Evolutionary conservation across 1,139 yeast species (phyloP), one percentile per base, ranked within the genome.

Genomic region (Zhuliangozyma parablackwelliae): DNA sequence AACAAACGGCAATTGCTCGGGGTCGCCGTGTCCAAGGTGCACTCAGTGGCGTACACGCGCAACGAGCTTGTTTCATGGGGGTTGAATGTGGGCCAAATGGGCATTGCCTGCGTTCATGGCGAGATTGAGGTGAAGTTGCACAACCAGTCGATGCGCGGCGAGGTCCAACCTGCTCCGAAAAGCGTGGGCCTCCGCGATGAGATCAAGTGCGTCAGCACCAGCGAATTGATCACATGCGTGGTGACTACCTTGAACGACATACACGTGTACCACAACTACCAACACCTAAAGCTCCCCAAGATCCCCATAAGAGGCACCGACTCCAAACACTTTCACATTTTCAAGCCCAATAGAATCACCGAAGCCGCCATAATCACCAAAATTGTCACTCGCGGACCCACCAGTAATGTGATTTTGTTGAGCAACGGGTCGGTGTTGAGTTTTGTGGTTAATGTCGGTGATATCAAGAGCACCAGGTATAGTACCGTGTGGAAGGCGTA

Each of bases 21-120:
- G 1, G 65, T 83, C 8, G 63, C 82, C 0, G 82, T 87, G 10
- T 86, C 96, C 2, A 79, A 75, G 33, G 69, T 82, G 20, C 96
- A 87, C 54, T 79, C 94, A 0, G 69, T 83, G 5, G 86, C 76
- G 0, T 83, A 70, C 47, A 67, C 83, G 0, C 67, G 64, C 24
- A 57, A 69, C 27, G 72, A 70, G 9, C 50, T 88, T 7, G 76
- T 66, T 44, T 61, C 80, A 29, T 88, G 96, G 95, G 97, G 97
- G 1, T 61, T 83, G 26, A 86, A 88, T 53, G 63, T 80, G 25
- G 97, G 97, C 0, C 97, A 90, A 54, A 80, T 90, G 81, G 95
- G 95, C 1, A 68, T 78, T 32, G 42, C 58, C 7, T 34, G 53
- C 3, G 36, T 37, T 5, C 40, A 47, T 23, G 50, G 48, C 10